Evolutionary conservation across 2,329 filamentous ascomycete species (phyloP), one percentile per base, ranked within the genome.

Genomic region (Neospermospora avenae): DNA sequence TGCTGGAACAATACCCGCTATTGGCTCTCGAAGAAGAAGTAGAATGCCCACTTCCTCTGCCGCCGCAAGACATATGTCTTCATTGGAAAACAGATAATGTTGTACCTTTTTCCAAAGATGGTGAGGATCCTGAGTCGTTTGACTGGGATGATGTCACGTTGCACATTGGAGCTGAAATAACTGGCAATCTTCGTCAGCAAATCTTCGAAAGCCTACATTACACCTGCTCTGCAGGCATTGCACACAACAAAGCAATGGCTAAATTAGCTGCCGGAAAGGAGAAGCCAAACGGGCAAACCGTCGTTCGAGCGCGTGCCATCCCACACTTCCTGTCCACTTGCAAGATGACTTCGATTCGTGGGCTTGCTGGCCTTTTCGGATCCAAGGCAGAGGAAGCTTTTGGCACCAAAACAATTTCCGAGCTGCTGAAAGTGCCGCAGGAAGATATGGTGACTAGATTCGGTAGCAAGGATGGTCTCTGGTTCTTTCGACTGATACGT

Each of bases 121-220:
- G 92, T 62, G 83, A 84, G 11, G 93, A 96, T 73, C 83, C 87
- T 20, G 82, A 88, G 67, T 88, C 96, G 70, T 91, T 91, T 0
- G 95, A 98, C 75, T 99, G 95, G 95, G 93, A 98, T 73, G 95
- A 98, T 77, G 82, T 98, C 65, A 89, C 85, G n/a, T 89, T 96
- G 72, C 80, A 91, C 28, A 85, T 97, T 69, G 93, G 90, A 0
- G 93, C 92, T 1, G 91, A 96, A 71, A 95, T 98, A 68, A 86
- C 96, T 34, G 84, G 90, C 20, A 81, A 85, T 61, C 82, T 98
- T n/a, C 85, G 95, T 55, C 78, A 79, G 20, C 79, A 83, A 55
- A 82, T 98, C 59, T 85, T 81, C 66, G 81, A 88, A 49, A 80
- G 82, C 65, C 77, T 98, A 55, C 84, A 86, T 56, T 98, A 97